Evolutionary conservation across 2,329 filamentous ascomycete genomes (phyloP).

Genomic region (Didymella keratinophila): DNA sequence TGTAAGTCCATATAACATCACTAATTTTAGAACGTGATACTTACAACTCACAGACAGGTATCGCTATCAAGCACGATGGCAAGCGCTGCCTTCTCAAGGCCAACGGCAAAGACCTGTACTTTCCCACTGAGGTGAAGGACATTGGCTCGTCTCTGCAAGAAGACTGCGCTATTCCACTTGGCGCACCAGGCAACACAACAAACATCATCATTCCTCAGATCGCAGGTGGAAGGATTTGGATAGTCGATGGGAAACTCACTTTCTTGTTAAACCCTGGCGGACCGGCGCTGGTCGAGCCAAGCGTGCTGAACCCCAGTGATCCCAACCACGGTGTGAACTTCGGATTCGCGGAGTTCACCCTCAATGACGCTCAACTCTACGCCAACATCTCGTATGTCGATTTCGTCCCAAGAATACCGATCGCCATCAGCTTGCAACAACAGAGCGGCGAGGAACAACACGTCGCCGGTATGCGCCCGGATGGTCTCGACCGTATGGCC

Average conservation of each 20-base stretch:
- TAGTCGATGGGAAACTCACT: slow-evolving; percentile 15
- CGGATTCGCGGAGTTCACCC: slow-evolving; percentile 17
- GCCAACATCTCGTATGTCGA: slow-evolving; percentile 20
- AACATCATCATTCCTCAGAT: slow-evolving; percentile 18
- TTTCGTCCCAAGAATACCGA: slow-evolving; percentile 14
- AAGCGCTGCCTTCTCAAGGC: slow-evolving; percentile 17
- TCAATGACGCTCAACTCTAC: slow-evolving; percentile 15
- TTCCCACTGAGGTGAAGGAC: slow-evolving; percentile 19
- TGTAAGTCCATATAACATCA: neutral
- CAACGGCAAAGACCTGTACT: slow-evolving; percentile 17
- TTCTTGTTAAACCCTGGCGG: slow-evolving; percentile 18
- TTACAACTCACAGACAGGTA: slow-evolving; percentile 8
- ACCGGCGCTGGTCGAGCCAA: slow-evolving; percentile 17
- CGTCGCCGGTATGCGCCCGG: slow-evolving; percentile 13
- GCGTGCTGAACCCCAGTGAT: slow-evolving; percentile 17
- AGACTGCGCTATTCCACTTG: slow-evolving; percentile 19
- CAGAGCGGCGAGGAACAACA: slow-evolving; percentile 8
- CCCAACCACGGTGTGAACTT: slow-evolving; percentile 17
- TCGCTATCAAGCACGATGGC: slow-evolving; percentile 18
- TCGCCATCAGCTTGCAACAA: slow-evolving; percentile 12
- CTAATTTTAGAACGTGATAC: neutral
- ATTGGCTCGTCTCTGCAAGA: slow-evolving; percentile 16
- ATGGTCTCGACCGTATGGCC: slow-evolving; percentile 14
- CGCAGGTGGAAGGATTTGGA: slow-evolving; percentile 18
- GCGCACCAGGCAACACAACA: slow-evolving; percentile 15